Evolutionary conservation across 2,329 filamentous ascomycete species (phyloP), one percentile per base, ranked within the genome.

Genomic region (Curvularia eragrostidis): DNA sequence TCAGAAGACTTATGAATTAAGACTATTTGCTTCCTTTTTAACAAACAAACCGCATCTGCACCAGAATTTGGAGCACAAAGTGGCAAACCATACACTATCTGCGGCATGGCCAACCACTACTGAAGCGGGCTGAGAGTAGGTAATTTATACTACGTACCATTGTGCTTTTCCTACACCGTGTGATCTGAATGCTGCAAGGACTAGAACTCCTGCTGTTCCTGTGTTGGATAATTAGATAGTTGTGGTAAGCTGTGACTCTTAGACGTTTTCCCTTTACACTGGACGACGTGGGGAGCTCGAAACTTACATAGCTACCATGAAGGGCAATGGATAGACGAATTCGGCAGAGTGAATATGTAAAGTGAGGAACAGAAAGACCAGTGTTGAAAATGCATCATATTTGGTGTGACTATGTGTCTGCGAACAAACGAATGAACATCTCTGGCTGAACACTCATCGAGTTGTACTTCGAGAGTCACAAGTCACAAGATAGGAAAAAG

Each of bases 1-100:
- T 56, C 56, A 54, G 59, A 61, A 65, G 66, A 67, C 61, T 58
- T 59, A 51, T 47, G 63, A 65, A 59, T 58, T 58, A 56, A 64
- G 39, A 38, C 48, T 39, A 54, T 53, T 50, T 28, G 19, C 47
- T 52, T 51, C 36, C 39, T 28, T 51, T 32, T 41, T 13, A 15
- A 41, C 9, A 15, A 15, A 28, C n/a, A 15, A 15, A n/a, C 12
- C 12, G 15, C n/a, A 26, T 6, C 5, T 15, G 15, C 13, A 19
- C 2, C 4, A 12, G n/a, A 28, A 19, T 8, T 15, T 36, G 15
- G 46, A 6, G 32, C 24, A 26, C 24, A 26, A 26, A 26, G 7
- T 26, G 24, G 24, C 7, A 26, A n/a, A n/a, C n/a, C n/a, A n/a
- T n/a, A n/a, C n/a, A n/a, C 5, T 15, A 36, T 6, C 13, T 36